Base-by-base conservation (phyloP, 1,139 yeast genomes). In the Kazachstania sp. region DNA sequence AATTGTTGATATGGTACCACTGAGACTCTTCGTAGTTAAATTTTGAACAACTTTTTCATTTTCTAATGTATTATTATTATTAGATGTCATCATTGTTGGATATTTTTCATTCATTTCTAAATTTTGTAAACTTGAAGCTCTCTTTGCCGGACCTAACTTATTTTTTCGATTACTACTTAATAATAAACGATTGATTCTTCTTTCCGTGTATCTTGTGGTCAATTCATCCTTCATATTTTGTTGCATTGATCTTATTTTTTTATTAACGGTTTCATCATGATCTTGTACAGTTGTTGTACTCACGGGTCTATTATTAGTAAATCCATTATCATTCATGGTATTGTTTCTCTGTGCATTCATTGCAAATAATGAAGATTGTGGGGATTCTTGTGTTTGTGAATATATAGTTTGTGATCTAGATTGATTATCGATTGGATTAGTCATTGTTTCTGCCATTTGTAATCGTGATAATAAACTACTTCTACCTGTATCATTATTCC, bases 101-200 rank as follows among this genome's bases (percentile, higher is more conserved):
- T 16, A 20, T 12, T 28, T 12, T 16, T 16, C 32, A 15, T 28
- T 28, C 19, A 20, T 9, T 11, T 29, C 40, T n/a, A 30, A 11
- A 37, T 28, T 39, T 18, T 30, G 35, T 20, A 44, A 12, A 11
- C 48, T 47, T 4, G 56, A 51, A 0, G 67, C 57, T 48, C 72
- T 61, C 50, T 67, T 67, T 1, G 72, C 71, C 2, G 71, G 71
- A 0, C 72, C 72, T 18, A 69, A 50, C 13, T 61, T 56, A 4
- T 62, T 58, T 39, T 54, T 49, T 44, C 64, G 51, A 20, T 54
- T 52, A 19, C 57, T 56, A 41, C 53, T 54, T 20, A 60, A 50
- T 45, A 68, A 34, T 12, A 40, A 59, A 37, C 68, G 52, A 48
- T 62, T 61, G 18, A 54, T 59, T 48, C 70, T 54, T 47, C 71